Conservation (phyloP, 441 rosid species). For the Adansonia gregorii region DNA sequence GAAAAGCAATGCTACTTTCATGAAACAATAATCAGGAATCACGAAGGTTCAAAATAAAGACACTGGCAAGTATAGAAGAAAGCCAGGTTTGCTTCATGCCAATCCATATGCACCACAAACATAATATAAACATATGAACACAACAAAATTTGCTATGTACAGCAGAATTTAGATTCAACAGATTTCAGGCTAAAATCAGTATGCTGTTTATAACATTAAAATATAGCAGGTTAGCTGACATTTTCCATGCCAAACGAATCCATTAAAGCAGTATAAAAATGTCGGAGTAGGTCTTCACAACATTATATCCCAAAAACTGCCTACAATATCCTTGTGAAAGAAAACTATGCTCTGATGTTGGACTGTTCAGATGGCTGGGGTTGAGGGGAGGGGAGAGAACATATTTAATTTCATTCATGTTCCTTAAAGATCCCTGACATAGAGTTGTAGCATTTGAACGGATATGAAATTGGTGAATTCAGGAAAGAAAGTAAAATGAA, state of each 20-base stretch:
- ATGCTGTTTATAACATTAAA: slow-evolving; percentile 15
- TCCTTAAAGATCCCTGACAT: background rate
- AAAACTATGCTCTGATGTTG: background rate
- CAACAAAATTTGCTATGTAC: background rate
- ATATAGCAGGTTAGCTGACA: background rate
- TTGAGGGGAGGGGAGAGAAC: background rate
- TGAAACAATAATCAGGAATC: slow-evolving; percentile 18
- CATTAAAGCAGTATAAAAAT: background rate
- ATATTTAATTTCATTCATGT: background rate
- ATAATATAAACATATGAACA: background rate
- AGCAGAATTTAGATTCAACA: background rate
- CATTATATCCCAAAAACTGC: background rate
- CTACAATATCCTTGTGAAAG: background rate
- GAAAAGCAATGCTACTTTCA: slow-evolving; percentile 28
- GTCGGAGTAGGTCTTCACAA: background rate
- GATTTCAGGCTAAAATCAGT: background rate
- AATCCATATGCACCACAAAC: slow-evolving; percentile 2
- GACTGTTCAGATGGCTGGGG: background rate
- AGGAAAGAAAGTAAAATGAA: slow-evolving; percentile 3
- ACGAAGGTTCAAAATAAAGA: background rate
- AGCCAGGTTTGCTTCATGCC: background rate
- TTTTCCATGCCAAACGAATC: background rate
- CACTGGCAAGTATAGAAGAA: background rate
- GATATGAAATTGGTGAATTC: background rate
- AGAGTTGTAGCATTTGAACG: background rate